Evolutionary conservation across 2,329 filamentous ascomycete species (phyloP).

Genomic region (Alternaria ventricosa): DNA sequence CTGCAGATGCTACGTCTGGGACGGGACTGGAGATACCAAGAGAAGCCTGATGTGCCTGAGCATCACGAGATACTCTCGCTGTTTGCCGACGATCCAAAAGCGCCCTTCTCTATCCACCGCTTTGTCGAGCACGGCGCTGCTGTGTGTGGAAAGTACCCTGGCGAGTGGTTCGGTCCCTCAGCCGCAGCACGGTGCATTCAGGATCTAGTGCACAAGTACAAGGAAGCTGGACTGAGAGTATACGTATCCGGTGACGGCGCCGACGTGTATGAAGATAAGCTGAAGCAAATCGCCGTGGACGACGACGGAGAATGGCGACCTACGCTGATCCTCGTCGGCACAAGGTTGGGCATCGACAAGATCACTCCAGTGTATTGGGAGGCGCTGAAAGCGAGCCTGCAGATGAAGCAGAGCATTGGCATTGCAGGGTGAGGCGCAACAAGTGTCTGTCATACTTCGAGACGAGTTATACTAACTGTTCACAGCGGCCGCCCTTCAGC

Average conservation of each 20-base stretch:
- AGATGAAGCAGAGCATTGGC: slow-evolving; percentile 91
- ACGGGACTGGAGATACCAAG: slow-evolving; percentile 81
- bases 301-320: slow-evolving; percentile 73
- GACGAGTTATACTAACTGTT: slow-evolving; percentile 12
- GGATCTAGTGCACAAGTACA: slow-evolving; percentile 72
- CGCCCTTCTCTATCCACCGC: slow-evolving; percentile 92
- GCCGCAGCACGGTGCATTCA: slow-evolving; percentile 93
- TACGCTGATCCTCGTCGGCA: slow-evolving; percentile 87
- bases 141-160: slow-evolving; percentile 91
- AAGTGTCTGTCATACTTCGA: background rate
- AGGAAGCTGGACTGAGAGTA: slow-evolving; percentile 71
- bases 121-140: slow-evolving; percentile 89
- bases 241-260: slow-evolving; percentile 90
- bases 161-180: slow-evolving; percentile 99
- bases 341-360: slow-evolving; percentile 89
- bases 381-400: slow-evolving; percentile 81
- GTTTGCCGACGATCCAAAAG: slow-evolving; percentile 85
- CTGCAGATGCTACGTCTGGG: slow-evolving; percentile 76
- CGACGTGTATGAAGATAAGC: slow-evolving; percentile 90
- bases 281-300: slow-evolving; percentile 77
- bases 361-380: slow-evolving; percentile 96
- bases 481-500: slow-evolving; percentile 86
- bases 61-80: slow-evolving; percentile 77
- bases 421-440: slow-evolving; percentile 78
- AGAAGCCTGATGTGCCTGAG: slow-evolving; percentile 55